Conservation (phyloP, 179 eudicot species). For the Beta lomatogona region DNA sequence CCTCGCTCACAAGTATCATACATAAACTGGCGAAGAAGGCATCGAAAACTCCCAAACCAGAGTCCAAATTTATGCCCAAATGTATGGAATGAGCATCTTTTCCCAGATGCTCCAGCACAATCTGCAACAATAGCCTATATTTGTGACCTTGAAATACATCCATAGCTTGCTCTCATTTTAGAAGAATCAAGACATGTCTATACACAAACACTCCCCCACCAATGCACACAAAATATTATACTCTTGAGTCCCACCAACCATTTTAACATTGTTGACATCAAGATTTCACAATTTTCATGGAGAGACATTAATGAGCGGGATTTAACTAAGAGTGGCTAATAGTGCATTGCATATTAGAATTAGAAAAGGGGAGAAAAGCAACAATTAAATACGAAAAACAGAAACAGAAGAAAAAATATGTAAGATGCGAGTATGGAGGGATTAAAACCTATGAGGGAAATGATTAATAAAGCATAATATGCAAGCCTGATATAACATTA, state of each 20-base stretch:
- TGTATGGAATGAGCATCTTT: constrained; percentile 53
- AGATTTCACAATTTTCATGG: background rate
- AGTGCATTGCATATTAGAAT: no score
- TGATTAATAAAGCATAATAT: background rate
- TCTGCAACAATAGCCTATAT: constrained; percentile 44
- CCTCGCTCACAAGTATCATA: constrained; percentile 99
- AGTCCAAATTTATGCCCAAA: constrained; percentile 64
- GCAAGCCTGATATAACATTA: background rate
- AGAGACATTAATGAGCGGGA: background rate
- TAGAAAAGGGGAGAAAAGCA: background rate
- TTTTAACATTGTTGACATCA: background rate
- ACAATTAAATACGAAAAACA: background rate
- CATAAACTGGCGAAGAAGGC: constrained; percentile 94
- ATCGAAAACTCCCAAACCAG: constrained; percentile 84
- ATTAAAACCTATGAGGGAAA: background rate
- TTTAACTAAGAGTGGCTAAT: background rate
- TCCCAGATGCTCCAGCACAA: constrained; percentile 62
- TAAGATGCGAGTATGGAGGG: background rate
- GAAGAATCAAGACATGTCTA: background rate
- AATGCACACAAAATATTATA: background rate
- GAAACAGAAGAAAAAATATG: background rate
- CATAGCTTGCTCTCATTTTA: background rate
- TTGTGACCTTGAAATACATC: background rate
- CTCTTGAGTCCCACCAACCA: background rate
- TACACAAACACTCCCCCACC: background rate